Evolutionary conservation across 2,329 filamentous ascomycete genomes (phyloP), one percentile per base, ranked within the genome.

Genomic region (Aureobasidium sp.): DNA sequence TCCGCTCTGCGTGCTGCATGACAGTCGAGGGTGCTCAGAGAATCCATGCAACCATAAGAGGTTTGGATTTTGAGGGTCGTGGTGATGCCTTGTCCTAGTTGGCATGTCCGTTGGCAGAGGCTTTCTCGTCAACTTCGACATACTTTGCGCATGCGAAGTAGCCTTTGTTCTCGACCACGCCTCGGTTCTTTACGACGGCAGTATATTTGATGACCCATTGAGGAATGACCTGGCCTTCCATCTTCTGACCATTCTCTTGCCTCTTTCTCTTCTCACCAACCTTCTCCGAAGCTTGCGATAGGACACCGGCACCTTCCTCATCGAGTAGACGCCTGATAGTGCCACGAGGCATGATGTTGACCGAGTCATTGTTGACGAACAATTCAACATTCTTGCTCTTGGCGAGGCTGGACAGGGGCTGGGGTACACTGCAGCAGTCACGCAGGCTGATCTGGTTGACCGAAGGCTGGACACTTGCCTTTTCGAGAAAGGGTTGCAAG

Each of bases 161-260:
- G 8, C 94, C 94, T 79, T 97, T 99, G 72, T 94, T 96, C 79
- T 99, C 94, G 66, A 99, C 93, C 9, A 99, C 94, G 15, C 94
- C 94, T 59, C 94, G 82, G 72, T 97, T 89, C 73, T 89, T 89
- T 44, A 97, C 90, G 63, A 97, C 93, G 1, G 94, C 94, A 41
- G 93, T 97, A 73, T 99, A 99, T 73, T 97, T 96, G 67, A 93
- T 88, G 32, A 97, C 94, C 93, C 94, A 99, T 72, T 93, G 86
- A 32, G 94, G 92, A 63, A 85, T 83, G 53, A 97, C 82, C 66
- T 96, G 86, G 5, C 91, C 92, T 67, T 83, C 80, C 62, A 96
- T 77, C 0, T 89, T 88, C 10, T 78, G 74, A 52, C 73, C 71
- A 9, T 67, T 77, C 69, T 70, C 74, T 58, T 71, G 71, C 65